Evolutionary conservation across 352 stramenopile genomes (phyloP).

Genomic region (Vaucheria bursata): DNA sequence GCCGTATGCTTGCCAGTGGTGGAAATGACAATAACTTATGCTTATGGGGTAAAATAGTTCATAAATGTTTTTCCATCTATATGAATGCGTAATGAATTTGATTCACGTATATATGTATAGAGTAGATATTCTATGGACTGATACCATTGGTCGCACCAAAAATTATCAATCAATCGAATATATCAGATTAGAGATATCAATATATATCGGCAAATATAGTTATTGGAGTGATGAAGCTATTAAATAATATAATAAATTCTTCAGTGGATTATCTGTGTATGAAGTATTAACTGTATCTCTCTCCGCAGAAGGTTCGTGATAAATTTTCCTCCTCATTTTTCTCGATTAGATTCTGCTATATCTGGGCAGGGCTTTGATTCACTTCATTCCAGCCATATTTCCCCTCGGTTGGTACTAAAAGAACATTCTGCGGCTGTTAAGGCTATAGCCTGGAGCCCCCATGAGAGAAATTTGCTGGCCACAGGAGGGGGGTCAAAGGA

Average conservation of each 20-base stretch:
- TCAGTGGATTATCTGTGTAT: too few relatives aligned
- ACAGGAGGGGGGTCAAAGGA: slow-evolving; percentile 93
- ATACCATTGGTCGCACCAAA: too few relatives aligned
- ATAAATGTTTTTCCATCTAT: too few relatives aligned
- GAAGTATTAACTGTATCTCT: background rate
- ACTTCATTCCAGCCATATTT: slow-evolving; percentile 49
- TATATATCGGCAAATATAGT: too few relatives aligned
- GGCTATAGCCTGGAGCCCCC: slow-evolving; percentile 95
- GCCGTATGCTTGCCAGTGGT: slow-evolving; percentile 84
- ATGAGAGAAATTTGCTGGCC: slow-evolving; percentile 89
- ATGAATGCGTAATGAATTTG: too few relatives aligned
- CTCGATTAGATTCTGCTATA: slow-evolving; percentile 11
- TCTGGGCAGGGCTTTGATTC: background rate
- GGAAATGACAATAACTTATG: slow-evolving; percentile 97
- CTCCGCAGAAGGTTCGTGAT: too few relatives aligned
- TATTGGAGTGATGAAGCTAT: too few relatives aligned
- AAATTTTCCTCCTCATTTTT: background rate
- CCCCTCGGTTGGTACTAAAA: slow-evolving; percentile 63
- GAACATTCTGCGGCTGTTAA: slow-evolving; percentile 92
- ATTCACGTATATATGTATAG: too few relatives aligned
- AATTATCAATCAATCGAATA: too few relatives aligned
- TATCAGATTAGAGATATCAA: too few relatives aligned
- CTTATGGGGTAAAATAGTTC: slow-evolving; percentile 88
- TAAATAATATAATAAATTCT: too few relatives aligned
- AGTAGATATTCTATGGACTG: too few relatives aligned